Evolutionary conservation across 441 rosid species (phyloP).

Genomic region (Bruguiera hainesii): DNA sequence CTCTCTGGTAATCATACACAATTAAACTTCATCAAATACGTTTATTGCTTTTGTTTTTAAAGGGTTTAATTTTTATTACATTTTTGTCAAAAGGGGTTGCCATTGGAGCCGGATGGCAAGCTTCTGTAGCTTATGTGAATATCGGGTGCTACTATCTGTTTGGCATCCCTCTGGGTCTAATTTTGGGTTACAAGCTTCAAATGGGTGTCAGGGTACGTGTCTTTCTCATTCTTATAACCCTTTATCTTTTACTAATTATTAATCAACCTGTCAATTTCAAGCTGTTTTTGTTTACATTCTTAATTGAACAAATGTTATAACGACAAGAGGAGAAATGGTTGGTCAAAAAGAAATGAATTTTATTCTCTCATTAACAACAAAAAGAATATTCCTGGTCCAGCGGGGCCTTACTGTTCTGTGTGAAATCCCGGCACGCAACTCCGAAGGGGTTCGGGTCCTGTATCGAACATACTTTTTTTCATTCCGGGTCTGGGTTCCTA

Average conservation of each 20-base stretch:
- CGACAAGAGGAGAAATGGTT: no score
- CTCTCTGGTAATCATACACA: constrained; percentile 46
- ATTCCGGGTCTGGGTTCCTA: no score
- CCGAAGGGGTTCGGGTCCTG: no score
- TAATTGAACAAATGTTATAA: no score
- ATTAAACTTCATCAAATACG: background rate
- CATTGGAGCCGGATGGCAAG: constrained; percentile 71
- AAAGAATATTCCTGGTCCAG: no score
- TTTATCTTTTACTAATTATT: background rate
- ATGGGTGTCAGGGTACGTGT: constrained; percentile 41
- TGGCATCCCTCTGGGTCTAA: constrained; percentile 49
- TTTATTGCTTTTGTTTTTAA: background rate
- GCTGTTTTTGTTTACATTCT: background rate
- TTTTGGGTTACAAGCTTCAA: constrained; percentile 39
- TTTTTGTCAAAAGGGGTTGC: constrained; percentile 38
- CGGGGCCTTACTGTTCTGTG: no score
- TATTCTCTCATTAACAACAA: no score
- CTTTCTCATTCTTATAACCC: background rate
- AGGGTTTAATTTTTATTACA: background rate
- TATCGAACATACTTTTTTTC: no score
- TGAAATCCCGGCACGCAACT: no score
- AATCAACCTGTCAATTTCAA: background rate
- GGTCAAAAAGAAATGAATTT: no score
- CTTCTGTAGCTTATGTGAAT: constrained; percentile 51
- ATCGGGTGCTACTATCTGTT: constrained; percentile 50